Evolutionary conservation across 352 stramenopile species (phyloP).

Genomic region (Pythium phragmiticola): DNA sequence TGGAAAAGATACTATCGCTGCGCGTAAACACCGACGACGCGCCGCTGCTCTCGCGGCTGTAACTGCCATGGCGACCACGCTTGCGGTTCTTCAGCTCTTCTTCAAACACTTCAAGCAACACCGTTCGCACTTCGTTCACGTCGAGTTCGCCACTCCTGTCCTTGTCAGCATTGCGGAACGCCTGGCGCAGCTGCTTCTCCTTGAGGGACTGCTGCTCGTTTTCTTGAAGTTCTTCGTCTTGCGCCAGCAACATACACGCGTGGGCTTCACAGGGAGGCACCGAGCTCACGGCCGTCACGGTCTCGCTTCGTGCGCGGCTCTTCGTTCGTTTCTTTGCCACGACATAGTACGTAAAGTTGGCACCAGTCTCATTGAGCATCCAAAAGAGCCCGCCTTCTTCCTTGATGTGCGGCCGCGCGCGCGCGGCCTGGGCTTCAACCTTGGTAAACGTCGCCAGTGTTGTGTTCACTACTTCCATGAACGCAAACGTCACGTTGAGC

Average conservation of each 20-base stretch:
- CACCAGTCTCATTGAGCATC: constrained; percentile 80
- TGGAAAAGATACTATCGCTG: constrained; percentile 55
- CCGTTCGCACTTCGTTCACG: constrained; percentile 68
- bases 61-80: constrained; percentile 9
- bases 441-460: constrained; percentile 69
- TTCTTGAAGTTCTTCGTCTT: constrained; percentile 63
- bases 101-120: constrained; percentile 71
- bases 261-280: constrained; percentile 52
- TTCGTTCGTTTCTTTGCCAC: constrained; percentile 70
- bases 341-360: constrained; percentile 81
- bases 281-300: constrained; percentile 49
- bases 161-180: constrained; percentile 72
- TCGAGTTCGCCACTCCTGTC: constrained; percentile 80
- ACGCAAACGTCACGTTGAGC: constrained; percentile 79
- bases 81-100: constrained; percentile 59
- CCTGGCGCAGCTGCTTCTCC: constrained; percentile 81
- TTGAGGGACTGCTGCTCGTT: constrained; percentile 81
- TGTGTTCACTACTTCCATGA: constrained; percentile 79
- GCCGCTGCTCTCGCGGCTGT: constrained; percentile 18
- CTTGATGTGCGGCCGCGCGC: constrained; percentile 73
- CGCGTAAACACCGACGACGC: constrained; percentile 16
- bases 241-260: constrained; percentile 60
- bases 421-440: constrained; percentile 40
- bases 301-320: constrained; percentile 45
- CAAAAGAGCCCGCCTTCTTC: constrained; percentile 82